phyloP scores from a whole-genome alignment of 805 yeast species.

The Alloascoidea hylecoeti region DNA sequence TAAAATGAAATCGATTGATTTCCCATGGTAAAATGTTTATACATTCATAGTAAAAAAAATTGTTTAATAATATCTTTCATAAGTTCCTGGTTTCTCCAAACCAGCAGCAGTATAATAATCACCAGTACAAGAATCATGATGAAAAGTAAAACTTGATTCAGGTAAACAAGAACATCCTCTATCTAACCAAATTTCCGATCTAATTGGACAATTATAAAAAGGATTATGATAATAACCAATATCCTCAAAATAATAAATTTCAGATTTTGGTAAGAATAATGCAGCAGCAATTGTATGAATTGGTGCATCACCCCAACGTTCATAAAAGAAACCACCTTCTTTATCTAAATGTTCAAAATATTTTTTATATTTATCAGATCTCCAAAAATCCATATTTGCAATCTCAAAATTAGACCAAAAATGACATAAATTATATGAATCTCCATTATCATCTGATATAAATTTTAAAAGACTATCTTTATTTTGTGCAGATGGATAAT shows the following conservation, averaged over 20 bases:
- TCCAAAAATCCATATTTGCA: conserved; percentile 61
- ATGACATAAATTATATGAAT: conserved; percentile 79
- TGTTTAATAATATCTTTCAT: too few relatives aligned
- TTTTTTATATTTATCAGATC: conserved; percentile 50
- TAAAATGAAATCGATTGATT: too few relatives aligned
- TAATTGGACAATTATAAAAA: conserved; percentile 44
- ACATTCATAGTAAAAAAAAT: too few relatives aligned
- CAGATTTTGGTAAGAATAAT: conserved; percentile 51
- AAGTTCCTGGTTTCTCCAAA: too few relatives aligned
- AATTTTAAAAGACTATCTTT: too few relatives aligned
- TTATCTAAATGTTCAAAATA: conserved; percentile 57
- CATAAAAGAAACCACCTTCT: conserved; percentile 75
- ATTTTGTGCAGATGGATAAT: too few relatives aligned
- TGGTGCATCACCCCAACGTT: conserved; percentile 91
- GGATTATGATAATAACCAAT: conserved; percentile 62
- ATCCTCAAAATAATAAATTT: conserved; percentile 79
- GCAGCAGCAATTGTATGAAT: conserved; percentile 70
- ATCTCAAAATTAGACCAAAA: conserved; percentile 84
- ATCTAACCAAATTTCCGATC: conserved; percentile 28
- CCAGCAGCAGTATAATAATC: too few relatives aligned
- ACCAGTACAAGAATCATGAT: too few relatives aligned
- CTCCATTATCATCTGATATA: too few relatives aligned
- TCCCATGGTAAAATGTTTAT: too few relatives aligned
- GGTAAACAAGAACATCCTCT: conserved; percentile 66
- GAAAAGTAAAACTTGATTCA: too few relatives aligned